Evolutionary conservation across 768 basidiomycete species (phyloP).

Genomic region (Serendipita sp.): DNA sequence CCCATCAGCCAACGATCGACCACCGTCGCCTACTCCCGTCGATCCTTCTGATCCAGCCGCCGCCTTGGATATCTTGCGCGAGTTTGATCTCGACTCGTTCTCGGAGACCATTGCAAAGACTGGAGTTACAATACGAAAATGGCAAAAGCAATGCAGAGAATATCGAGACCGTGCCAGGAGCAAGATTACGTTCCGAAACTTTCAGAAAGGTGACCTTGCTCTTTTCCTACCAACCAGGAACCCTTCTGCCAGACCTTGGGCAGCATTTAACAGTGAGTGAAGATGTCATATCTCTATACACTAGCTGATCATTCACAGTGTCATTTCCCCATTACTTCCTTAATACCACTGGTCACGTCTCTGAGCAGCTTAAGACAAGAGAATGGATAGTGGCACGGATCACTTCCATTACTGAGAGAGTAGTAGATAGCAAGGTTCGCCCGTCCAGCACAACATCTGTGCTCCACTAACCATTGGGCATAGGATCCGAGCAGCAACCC

Average conservation of each 20-base stretch:
- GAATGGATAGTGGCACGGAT: slow-evolving; percentile 95
- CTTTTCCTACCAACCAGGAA: slow-evolving; percentile 92
- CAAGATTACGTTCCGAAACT: slow-evolving; percentile 92
- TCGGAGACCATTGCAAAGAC: slow-evolving; percentile 67
- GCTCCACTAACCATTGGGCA: neutral
- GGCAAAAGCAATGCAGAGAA: slow-evolving; percentile 94
- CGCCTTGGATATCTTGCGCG: slow-evolving; percentile 51
- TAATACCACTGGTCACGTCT: slow-evolving; percentile 68
- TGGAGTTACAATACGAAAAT: slow-evolving; percentile 79
- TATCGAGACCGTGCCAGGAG: slow-evolving; percentile 91
- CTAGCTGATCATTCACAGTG: slow-evolving; percentile 31
- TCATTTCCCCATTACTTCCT: slow-evolving; percentile 98
- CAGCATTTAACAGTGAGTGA: slow-evolving; percentile 80
- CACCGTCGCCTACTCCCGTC: slow-evolving; percentile 46
- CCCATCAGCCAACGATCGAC: slow-evolving; percentile 34
- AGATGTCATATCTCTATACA: slow-evolving; percentile 5
- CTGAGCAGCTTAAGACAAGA: slow-evolving; percentile 73
- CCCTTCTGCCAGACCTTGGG: slow-evolving; percentile 88
- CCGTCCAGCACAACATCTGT: neutral
- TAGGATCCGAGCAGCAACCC: slow-evolving; percentile 76
- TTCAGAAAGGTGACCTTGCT: slow-evolving; percentile 86
- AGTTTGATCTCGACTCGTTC: slow-evolving; percentile 74
- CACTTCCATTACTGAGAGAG: slow-evolving; percentile 69
- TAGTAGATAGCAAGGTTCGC: slow-evolving; percentile 63
- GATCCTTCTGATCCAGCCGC: slow-evolving; percentile 60